Percentiles rank a stretch among this genome's conserved stretches.
Conservation (phyloP, 2,329 filamentous ascomycete genomes). For the Aspergillus terreus region DNA sequence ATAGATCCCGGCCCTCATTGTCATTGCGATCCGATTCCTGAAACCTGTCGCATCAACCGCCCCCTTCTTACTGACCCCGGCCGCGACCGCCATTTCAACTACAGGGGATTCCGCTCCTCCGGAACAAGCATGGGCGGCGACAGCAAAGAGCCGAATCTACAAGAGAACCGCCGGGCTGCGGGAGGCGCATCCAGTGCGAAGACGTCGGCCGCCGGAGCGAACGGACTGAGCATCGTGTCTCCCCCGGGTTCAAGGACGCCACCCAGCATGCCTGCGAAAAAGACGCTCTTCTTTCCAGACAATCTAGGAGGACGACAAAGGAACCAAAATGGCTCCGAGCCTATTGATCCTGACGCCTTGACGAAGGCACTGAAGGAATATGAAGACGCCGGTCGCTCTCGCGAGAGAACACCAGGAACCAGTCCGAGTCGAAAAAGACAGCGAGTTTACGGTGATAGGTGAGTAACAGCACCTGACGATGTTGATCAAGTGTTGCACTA, state of each 20-base stretch:
- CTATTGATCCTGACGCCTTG: slow-evolving; percentile 57
- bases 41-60: slow-evolving; percentile 19
- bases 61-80: slow-evolving; percentile 9
- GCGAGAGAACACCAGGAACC: slow-evolving; percentile 60
- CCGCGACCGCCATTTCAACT: slow-evolving; percentile 15
- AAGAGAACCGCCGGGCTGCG: slow-evolving; percentile 17
- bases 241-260: slow-evolving; percentile 60
- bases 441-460: slow-evolving; percentile 64
- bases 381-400: slow-evolving; percentile 55
- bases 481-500: background rate
- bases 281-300: slow-evolving; percentile 41
- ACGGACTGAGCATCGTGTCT: slow-evolving; percentile 37
- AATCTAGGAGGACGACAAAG: slow-evolving; percentile 23
- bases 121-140: slow-evolving; percentile 20
- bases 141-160: slow-evolving; percentile 14
- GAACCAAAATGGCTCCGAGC: slow-evolving; percentile 41
- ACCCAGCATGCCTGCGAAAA: slow-evolving; percentile 49
- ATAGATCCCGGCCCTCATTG: background rate
- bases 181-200: slow-evolving; percentile 17
- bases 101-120: slow-evolving; percentile 3
- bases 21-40: slow-evolving; percentile 13
- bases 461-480: slow-evolving; percentile 18
- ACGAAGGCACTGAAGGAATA: slow-evolving; percentile 60
- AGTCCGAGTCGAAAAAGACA: slow-evolving; percentile 68
- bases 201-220: slow-evolving; percentile 17